These are phyloP conservation scores for Candida mesenterica DNA, from an alignment of 1,139 yeast species.

Conservation along the genomic window DNA sequence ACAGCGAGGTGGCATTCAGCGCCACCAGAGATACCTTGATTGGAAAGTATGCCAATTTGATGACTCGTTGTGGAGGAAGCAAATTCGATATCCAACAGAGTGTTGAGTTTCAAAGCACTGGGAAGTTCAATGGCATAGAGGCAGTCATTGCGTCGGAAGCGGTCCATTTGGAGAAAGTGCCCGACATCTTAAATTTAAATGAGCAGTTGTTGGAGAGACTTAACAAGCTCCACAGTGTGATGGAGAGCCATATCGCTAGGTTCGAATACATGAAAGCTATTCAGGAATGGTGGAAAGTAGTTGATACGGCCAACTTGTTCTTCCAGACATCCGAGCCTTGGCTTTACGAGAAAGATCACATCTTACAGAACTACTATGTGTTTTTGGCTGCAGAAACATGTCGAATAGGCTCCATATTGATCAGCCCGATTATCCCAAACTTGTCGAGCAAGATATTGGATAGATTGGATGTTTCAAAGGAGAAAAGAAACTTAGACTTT, in stretches of 20 bases:
- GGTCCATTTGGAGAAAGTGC: slow-evolving; percentile 11
- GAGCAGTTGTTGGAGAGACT: slow-evolving; percentile 21
- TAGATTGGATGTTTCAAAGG: slow-evolving; percentile 51
- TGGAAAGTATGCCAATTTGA: slow-evolving; percentile 80
- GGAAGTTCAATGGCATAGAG: slow-evolving; percentile 27
- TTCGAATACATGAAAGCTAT: slow-evolving; percentile 64
- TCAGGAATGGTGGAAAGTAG: slow-evolving; percentile 57
- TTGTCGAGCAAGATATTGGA: slow-evolving; percentile 59
- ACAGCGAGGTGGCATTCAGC: slow-evolving; percentile 57
- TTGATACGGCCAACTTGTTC: slow-evolving; percentile 62
- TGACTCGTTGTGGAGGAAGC: slow-evolving; percentile 69
- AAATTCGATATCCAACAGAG: slow-evolving; percentile 62
- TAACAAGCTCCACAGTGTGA: slow-evolving; percentile 21
- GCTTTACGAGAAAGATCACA: slow-evolving; percentile 29
- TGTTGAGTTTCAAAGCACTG: slow-evolving; percentile 20
- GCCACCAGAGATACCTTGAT: slow-evolving; percentile 64
- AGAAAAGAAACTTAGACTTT: slow-evolving; percentile 37
- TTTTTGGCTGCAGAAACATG: slow-evolving; percentile 68
- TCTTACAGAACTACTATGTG: slow-evolving; percentile 52
- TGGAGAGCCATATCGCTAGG: slow-evolving; percentile 41
- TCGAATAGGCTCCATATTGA: slow-evolving; percentile 63
- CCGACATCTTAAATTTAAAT: slow-evolving; percentile 17
- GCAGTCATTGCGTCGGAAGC: slow-evolving; percentile 17
- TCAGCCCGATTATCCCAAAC: slow-evolving; percentile 72
- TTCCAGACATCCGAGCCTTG: slow-evolving; percentile 65